A percentile compares a stretch with the other conserved stretches of the same genome.
Conservation (phyloP, 345 rosid species). For the Populus deltoides region DNA sequence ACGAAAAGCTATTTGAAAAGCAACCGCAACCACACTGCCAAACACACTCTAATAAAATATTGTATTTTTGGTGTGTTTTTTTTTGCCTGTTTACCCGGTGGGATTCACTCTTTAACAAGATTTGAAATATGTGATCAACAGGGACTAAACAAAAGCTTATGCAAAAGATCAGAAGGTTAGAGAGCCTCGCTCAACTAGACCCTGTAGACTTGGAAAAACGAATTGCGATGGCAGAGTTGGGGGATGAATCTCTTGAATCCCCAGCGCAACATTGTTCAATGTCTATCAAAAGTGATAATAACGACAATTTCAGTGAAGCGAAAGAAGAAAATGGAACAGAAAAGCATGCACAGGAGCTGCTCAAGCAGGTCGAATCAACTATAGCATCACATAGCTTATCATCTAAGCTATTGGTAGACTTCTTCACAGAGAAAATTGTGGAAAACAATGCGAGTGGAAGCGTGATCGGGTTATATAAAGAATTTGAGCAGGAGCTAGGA, state of each 20-base stretch:
- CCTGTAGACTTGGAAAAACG: constrained; percentile 65
- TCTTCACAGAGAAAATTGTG: constrained; percentile 42
- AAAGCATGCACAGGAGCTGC: constrained; percentile 13
- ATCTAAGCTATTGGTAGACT: constrained; percentile 34
- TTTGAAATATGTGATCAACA: constrained; percentile 12
- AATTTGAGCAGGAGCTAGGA: constrained; percentile 9
- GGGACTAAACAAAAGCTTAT: constrained; percentile 44
- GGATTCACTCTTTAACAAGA: background rate
- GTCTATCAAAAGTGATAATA: background rate
- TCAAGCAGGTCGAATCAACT: constrained; percentile 14
- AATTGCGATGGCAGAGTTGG: constrained; percentile 31
- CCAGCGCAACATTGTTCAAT: background rate
- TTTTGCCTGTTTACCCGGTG: background rate
- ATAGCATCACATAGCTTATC: background rate
- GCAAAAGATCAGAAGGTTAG: constrained; percentile 37
- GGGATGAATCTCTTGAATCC: constrained; percentile 21
- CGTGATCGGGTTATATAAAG: background rate
- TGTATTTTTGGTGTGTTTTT: too few relatives aligned
- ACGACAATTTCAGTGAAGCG: background rate
- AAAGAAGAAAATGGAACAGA: constrained; percentile 10
- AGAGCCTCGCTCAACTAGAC: constrained; percentile 41
- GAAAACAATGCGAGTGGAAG: constrained; percentile 3
- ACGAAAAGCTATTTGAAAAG: too few relatives aligned
- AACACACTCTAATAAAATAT: too few relatives aligned
- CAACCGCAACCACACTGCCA: too few relatives aligned